These are phyloP conservation scores for Apiotrichum gamsii DNA, from an alignment of 1,284 basidiomycete genomes.

Conservation along the genomic window DNA sequence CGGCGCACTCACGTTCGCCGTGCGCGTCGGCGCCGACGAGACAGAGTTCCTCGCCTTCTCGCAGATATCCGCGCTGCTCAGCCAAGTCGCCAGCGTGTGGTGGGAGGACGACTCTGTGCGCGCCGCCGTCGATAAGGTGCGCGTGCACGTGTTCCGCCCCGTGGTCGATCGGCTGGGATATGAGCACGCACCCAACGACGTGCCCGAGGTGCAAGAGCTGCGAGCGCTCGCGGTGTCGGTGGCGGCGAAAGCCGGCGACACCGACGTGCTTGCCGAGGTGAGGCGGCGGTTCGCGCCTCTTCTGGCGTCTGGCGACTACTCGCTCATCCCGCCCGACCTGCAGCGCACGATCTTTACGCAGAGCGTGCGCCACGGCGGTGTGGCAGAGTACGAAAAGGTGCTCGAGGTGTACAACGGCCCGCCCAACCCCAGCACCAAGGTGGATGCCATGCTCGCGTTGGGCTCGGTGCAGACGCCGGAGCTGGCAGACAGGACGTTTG, in stretches of 20 bases:
- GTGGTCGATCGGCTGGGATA: slow-evolving; percentile 73
- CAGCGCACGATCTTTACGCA: slow-evolving; percentile 45
- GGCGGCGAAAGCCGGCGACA: slow-evolving; percentile 59
- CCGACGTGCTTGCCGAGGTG: slow-evolving; percentile 64
- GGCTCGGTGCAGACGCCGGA: slow-evolving; percentile 27
- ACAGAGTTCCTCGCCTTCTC: slow-evolving; percentile 54
- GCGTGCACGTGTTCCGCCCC: slow-evolving; percentile 68
- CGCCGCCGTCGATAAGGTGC: slow-evolving; percentile 58
- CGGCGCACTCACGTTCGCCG: slow-evolving; percentile 66
- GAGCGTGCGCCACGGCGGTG: slow-evolving; percentile 65
- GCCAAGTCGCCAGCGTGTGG: slow-evolving; percentile 62
- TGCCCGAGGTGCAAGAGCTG: slow-evolving; percentile 64
- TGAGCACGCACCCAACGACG: slow-evolving; percentile 63
- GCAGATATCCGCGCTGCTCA: slow-evolving; percentile 49
- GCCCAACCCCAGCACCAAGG: slow-evolving; percentile 62
- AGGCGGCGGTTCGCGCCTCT: slow-evolving; percentile 65
- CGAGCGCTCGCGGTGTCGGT: slow-evolving; percentile 69
- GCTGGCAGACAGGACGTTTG: slow-evolving; percentile 57
- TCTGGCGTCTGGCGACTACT: slow-evolving; percentile 66
- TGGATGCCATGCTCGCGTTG: slow-evolving; percentile 57
- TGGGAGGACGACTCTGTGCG: slow-evolving; percentile 67
- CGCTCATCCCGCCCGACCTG: slow-evolving; percentile 71
- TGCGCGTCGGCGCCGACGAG: slow-evolving; percentile 59
- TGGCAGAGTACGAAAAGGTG: slow-evolving; percentile 67
- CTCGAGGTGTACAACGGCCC: slow-evolving; percentile 63